These are phyloP conservation scores for Pelargonium exstipulatum DNA, from an alignment of 441 rosid species.

Conservation along the genomic window DNA sequence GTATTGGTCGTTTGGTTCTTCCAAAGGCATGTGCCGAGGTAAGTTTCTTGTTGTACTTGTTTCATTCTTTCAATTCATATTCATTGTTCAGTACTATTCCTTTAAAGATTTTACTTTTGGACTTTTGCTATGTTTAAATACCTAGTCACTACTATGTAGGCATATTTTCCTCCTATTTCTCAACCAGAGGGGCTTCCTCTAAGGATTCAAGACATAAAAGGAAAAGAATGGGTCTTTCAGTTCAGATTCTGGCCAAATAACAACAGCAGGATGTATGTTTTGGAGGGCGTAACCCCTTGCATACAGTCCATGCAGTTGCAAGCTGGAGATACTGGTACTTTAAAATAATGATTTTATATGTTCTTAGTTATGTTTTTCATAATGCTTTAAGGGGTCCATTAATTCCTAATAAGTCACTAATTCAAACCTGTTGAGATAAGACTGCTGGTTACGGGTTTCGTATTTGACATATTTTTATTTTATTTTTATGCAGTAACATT, in stretches of 20 bases:
- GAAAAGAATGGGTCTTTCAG: slow-evolving; percentile 78
- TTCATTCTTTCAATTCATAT: neutral
- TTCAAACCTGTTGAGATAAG: neutral
- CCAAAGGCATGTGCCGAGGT: slow-evolving; percentile 81
- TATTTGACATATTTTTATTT: slow-evolving; percentile 9
- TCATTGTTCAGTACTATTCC: neutral
- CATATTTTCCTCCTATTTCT: slow-evolving; percentile 69
- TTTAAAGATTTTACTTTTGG: neutral
- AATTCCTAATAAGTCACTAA: neutral
- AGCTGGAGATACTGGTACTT: slow-evolving; percentile 74
- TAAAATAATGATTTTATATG: neutral
- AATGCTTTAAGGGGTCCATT: neutral
- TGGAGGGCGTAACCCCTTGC: slow-evolving; percentile 81
- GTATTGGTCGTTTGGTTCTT: slow-evolving; percentile 2
- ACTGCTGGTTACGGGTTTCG: neutral
- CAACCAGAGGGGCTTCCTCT: slow-evolving; percentile 77
- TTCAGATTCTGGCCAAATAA: slow-evolving; percentile 85
- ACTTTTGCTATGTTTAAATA: slow-evolving; percentile 11
- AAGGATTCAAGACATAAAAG: slow-evolving; percentile 64
- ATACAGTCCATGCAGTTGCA: slow-evolving; percentile 82
- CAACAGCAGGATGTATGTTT: slow-evolving; percentile 77
- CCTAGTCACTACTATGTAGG: slow-evolving; percentile 33
- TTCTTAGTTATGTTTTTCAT: neutral
- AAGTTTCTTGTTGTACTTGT: slow-evolving; percentile 22
- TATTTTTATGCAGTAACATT: slow-evolving; percentile 54